These are phyloP conservation scores for Exophiala oligosperma DNA, from an alignment of 2,329 filamentous ascomycete species.

Conservation along the genomic window DNA sequence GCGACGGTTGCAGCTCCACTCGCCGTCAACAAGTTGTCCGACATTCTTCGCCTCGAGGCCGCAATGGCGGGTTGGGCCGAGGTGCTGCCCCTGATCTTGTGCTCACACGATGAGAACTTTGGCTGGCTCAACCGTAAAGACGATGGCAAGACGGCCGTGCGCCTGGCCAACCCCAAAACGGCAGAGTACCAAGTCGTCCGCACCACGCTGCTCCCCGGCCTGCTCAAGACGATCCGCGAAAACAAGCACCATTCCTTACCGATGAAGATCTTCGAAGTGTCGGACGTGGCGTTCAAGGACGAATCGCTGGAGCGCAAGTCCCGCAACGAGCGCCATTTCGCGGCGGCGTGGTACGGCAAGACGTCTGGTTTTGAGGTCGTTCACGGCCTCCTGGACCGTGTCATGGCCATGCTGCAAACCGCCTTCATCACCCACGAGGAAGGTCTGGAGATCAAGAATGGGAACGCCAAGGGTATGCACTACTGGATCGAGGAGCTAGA, in stretches of 20 bases:
- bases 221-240: slow-evolving; percentile 90
- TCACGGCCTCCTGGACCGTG: slow-evolving; percentile 86
- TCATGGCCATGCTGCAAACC: slow-evolving; percentile 88
- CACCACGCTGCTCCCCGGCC: slow-evolving; percentile 79
- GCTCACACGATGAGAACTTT: slow-evolving; percentile 98
- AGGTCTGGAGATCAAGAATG: slow-evolving; percentile 56
- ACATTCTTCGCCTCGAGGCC: slow-evolving; percentile 84
- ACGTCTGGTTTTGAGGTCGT: slow-evolving; percentile 93
- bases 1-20: slow-evolving; percentile 84
- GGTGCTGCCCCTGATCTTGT: slow-evolving; percentile 93
- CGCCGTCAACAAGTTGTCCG: slow-evolving; percentile 88
- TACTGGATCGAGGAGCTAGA: slow-evolving; percentile 96
- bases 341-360: slow-evolving; percentile 94
- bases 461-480: slow-evolving; percentile 59
- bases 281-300: slow-evolving; percentile 92
- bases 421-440: slow-evolving; percentile 78
- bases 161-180: slow-evolving; percentile 89
- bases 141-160: slow-evolving; percentile 78
- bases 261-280: slow-evolving; percentile 89
- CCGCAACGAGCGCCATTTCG: slow-evolving; percentile 91
- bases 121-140: slow-evolving; percentile 89
- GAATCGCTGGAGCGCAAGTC: slow-evolving; percentile 76
- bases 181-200: slow-evolving; percentile 91
- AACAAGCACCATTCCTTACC: slow-evolving; percentile 87
- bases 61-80: slow-evolving; percentile 96